These are phyloP conservation scores for Ciborinia camelliae DNA, from an alignment of 2,329 filamentous ascomycete species.

Conservation along the genomic window DNA sequence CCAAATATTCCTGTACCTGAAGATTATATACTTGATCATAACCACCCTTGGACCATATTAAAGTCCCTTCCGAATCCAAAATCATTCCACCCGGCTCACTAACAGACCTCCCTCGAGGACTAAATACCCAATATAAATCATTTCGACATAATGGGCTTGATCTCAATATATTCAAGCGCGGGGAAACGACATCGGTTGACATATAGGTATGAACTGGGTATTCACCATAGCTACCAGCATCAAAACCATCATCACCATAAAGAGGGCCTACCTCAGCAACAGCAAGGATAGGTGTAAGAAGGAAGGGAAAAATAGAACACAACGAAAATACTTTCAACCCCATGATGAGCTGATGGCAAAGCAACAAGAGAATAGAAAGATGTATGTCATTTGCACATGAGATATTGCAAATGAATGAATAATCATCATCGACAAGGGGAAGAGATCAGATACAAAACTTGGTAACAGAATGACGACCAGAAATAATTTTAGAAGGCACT, in stretches of 20 bases:
- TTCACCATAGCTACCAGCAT: conserved; percentile 38
- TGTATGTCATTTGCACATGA: background rate
- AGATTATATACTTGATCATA: conserved; percentile 45
- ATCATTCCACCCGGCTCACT: conserved; percentile 43
- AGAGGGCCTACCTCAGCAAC: conserved; percentile 10
- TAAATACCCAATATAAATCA: conserved; percentile 42
- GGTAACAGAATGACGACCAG: background rate
- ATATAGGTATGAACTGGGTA: conserved; percentile 39
- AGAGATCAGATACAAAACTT: background rate
- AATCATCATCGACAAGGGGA: background rate
- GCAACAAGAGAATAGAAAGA: background rate
- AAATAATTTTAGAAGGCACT: background rate
- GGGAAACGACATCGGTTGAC: conserved; percentile 38
- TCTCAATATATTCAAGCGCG: conserved; percentile 38
- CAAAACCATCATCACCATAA: conserved; percentile 34
- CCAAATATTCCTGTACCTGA: conserved; percentile 45
- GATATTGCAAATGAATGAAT: background rate
- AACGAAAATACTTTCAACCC: background rate
- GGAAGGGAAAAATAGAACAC: background rate
- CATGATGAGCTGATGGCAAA: conserved; percentile 4
- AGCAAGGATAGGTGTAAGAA: background rate
- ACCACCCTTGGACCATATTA: conserved; percentile 44
- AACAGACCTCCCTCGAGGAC: conserved; percentile 39
- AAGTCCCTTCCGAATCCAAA: conserved; percentile 43
- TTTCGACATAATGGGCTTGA: conserved; percentile 40